phyloP scores from a whole-genome alignment of 2,329 filamentous ascomycete genomes.

The Gnomoniopsis sp. region DNA sequence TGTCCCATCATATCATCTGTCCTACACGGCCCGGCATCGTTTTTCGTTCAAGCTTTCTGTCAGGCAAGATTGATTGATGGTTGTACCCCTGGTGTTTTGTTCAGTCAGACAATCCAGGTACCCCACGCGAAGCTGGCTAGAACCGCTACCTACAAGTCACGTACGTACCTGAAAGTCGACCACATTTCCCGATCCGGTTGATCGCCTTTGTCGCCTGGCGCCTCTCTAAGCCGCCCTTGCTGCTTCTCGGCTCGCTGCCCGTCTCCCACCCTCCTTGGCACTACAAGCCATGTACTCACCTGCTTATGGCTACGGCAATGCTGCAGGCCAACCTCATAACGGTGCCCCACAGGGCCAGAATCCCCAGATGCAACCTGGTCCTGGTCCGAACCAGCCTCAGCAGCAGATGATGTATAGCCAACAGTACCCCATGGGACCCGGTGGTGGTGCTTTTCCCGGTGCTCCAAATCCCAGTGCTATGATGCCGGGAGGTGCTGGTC shows the following conservation, averaged over 20 bases:
- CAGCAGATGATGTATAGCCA: conserved; percentile 61
- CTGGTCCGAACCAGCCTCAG: conserved; percentile 39
- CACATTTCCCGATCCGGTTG: conserved; percentile 16
- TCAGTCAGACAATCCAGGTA: conserved; percentile 10
- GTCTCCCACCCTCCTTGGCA: conserved; percentile 2
- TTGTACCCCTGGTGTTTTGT: conserved; percentile 16
- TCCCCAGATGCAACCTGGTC: conserved; percentile 43
- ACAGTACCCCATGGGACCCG: conserved; percentile 53
- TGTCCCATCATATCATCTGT: conserved; percentile 17
- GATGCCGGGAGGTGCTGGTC: conserved; percentile 52
- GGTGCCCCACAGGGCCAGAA: conserved; percentile 45
- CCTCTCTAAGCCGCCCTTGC: conserved; percentile 5
- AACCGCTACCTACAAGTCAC: conserved; percentile 10
- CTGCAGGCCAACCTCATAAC: conserved; percentile 50
- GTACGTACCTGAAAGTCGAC: conserved; percentile 17
- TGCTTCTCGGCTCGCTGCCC: conserved; percentile 8
- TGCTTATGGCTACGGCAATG: conserved; percentile 53
- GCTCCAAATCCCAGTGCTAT: conserved; percentile 44
- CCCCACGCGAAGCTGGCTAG: conserved; percentile 14
- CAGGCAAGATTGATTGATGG: conserved; percentile 7
- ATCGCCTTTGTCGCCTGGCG: conserved; percentile 12
- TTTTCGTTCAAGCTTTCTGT: conserved; percentile 14
- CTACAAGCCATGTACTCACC: conserved; percentile 49
- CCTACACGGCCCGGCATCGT: conserved; percentile 16
- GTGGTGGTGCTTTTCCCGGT: conserved; percentile 46